Evolutionary conservation across 148 eudicot species (phyloP), one percentile per base, ranked within the genome.

Genomic region (Fagopyrum esculentum): DNA sequence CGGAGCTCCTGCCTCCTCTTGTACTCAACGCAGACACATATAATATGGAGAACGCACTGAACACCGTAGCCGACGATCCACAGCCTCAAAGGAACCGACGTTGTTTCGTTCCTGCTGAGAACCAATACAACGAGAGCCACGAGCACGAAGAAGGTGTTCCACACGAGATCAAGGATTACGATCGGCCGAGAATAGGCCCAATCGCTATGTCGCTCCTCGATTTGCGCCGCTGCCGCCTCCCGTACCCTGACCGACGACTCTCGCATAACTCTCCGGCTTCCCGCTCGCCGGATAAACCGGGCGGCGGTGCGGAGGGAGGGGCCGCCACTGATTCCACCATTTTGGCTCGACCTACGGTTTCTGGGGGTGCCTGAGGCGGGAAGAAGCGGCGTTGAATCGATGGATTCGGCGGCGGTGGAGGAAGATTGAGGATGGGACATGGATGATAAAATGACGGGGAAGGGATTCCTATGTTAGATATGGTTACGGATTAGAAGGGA

Each of bases 131-230:
- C 40, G 40, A 35, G 40, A 35, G 40, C 40, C 40, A 35, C 40
- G 40, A 35, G 40, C 40, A 35, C 40, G 40, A 35, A 35, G 3
- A 87, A 81, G 1, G 84, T 71, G 84, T 90, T 92, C 94, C 97
- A 90, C 0, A 87, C 5, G 0, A 92, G 84, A 75, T 90, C 97
- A 6, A 88, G 79, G 0, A 78, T 49, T 40, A 92, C 94, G 13
- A 88, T 69, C 15, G 94, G 89, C 17, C 81, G 81, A 1, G 97
- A 89, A 50, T 89, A 85, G 1, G 94, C 91, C 91, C 91, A 89
- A 52, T 91, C 91, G 79, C 80, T 86, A 74, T 87, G 94, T 3
- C 89, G 82, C 40, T 35, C 40, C 40, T 35, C 40, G 40, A 35
- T 35, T 35, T 35, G 40, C 40, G 40, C 40, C 40, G 40, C 40